phyloP scores from a whole-genome alignment of 768 basidiomycete genomes.

The Suillus weaverae region DNA sequence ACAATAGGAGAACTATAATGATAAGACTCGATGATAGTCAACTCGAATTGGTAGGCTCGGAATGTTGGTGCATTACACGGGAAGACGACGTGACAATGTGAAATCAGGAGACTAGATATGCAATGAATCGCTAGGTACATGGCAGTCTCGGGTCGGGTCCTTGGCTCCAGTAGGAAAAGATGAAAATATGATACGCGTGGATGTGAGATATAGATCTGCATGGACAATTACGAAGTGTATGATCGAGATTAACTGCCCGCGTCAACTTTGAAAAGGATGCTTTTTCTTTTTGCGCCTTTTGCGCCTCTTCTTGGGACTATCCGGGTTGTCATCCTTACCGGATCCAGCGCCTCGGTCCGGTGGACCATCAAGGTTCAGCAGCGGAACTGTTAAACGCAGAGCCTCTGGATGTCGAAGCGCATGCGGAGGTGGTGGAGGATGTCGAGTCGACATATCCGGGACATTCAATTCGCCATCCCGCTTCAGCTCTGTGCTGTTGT shows the following conservation, averaged over 20 bases:
- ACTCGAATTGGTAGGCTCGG: neutral
- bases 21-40: neutral
- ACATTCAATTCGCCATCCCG: conserved; percentile 1
- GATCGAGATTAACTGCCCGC: neutral
- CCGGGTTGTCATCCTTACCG: conserved; percentile 18
- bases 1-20: neutral
- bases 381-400: conserved; percentile 35
- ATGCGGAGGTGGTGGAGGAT: neutral
- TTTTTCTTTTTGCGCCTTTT: conserved; percentile 57
- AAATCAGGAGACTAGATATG: neutral
- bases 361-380: conserved; percentile 59
- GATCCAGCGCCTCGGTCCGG: conserved; percentile 27
- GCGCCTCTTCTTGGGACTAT: conserved; percentile 52
- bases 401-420: conserved; percentile 17
- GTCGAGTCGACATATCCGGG: neutral
- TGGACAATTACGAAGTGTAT: neutral
- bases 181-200: neutral
- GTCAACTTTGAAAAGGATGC: conserved; percentile 15
- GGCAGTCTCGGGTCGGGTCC: neutral
- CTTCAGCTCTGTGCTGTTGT: neutral
- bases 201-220: conserved; percentile 1
- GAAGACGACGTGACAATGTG: neutral
- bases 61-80: neutral
- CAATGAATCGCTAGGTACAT: conserved; percentile 2
- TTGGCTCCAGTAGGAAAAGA: neutral